Evolutionary conservation across 371 early-diverging fungal species (phyloP).

Genomic region (Rhizopus arrhizus): DNA sequence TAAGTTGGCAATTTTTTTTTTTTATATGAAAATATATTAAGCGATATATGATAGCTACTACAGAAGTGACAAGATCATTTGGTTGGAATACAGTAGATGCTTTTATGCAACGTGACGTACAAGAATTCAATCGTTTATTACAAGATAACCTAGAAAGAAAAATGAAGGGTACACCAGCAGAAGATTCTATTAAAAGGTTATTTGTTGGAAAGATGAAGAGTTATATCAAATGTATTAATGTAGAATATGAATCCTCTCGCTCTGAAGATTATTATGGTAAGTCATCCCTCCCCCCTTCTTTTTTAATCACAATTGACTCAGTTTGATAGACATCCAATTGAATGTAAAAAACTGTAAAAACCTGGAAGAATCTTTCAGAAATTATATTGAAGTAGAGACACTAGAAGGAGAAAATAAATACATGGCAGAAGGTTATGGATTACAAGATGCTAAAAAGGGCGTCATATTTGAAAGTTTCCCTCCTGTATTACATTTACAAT

Average conservation of each 20-base stretch:
- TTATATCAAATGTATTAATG: conserved; percentile 89
- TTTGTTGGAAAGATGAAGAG: conserved; percentile 94
- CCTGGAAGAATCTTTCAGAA: conserved; percentile 83
- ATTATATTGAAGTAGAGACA: conserved; percentile 86
- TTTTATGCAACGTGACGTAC: conserved; percentile 95
- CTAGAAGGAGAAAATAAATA: conserved; percentile 97
- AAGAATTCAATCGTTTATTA: conserved; percentile 92
- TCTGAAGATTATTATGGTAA: conserved; percentile 60
- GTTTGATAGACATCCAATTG: conserved; percentile 75
- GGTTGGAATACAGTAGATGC: conserved; percentile 86
- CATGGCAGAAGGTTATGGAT: conserved; percentile 90
- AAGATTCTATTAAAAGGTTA: conserved; percentile 81
- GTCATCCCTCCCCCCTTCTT: neutral
- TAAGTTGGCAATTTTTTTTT: conserved; percentile 65
- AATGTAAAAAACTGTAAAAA: conserved; percentile 89
- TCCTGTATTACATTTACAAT: conserved; percentile 93
- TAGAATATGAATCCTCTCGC: conserved; percentile 87
- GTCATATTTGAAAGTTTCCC: conserved; percentile 94
- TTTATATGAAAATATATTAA: neutral
- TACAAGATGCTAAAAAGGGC: conserved; percentile 95
- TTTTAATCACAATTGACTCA: neutral
- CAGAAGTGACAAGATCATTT: conserved; percentile 73
- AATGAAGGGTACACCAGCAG: conserved; percentile 78
- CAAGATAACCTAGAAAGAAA: conserved; percentile 91
- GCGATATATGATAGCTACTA: conserved; percentile 58